phyloP scores from a whole-genome alignment of 2,329 filamentous ascomycete species.

The Beauveria varroae region DNA sequence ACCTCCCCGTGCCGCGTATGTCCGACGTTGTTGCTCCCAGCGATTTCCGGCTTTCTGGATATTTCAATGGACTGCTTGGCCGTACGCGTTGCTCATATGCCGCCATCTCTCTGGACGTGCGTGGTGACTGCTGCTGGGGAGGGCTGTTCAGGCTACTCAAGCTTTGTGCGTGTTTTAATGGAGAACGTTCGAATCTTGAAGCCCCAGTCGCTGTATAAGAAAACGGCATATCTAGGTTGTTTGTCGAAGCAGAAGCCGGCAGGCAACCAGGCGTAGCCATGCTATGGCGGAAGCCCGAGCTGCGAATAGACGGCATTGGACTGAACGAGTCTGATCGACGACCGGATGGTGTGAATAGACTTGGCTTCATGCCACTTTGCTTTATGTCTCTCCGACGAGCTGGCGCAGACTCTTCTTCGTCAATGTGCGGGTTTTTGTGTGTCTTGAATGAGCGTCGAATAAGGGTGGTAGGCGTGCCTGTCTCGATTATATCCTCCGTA shows the following conservation, averaged over 20 bases:
- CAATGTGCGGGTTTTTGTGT: slow-evolving; percentile 73
- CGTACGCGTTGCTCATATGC: slow-evolving; percentile 43
- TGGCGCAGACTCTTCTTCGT: slow-evolving; percentile 48
- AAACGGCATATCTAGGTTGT: slow-evolving; percentile 1
- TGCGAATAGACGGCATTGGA: slow-evolving; percentile 21
- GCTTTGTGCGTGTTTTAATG: slow-evolving; percentile 68
- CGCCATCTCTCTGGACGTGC: slow-evolving; percentile 56
- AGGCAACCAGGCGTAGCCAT: slow-evolving; percentile 24
- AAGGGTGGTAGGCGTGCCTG: slow-evolving; percentile 49
- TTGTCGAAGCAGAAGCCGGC: slow-evolving; percentile 21
- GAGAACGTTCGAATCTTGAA: slow-evolving; percentile 72
- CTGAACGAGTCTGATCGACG: slow-evolving; percentile 29
- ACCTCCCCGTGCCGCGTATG: neutral
- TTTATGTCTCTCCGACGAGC: slow-evolving; percentile 30
- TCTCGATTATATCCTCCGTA: slow-evolving; percentile 36
- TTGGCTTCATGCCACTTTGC: slow-evolving; percentile 32
- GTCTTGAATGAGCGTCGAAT: slow-evolving; percentile 72
- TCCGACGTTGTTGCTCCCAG: slow-evolving; percentile 8
- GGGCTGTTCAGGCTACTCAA: slow-evolving; percentile 47
- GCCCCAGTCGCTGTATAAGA: slow-evolving; percentile 44
- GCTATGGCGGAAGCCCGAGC: slow-evolving; percentile 26
- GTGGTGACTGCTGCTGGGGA: slow-evolving; percentile 35
- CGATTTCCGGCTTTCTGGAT: slow-evolving; percentile 22
- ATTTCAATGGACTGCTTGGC: slow-evolving; percentile 35
- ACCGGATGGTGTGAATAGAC: slow-evolving; percentile 35